A percentile compares a stretch with the other conserved stretches of the same genome.
These are phyloP conservation scores for Phytopythium chamaehyphon DNA, from an alignment of 352 stramenopile genomes.

Conservation along the genomic window DNA sequence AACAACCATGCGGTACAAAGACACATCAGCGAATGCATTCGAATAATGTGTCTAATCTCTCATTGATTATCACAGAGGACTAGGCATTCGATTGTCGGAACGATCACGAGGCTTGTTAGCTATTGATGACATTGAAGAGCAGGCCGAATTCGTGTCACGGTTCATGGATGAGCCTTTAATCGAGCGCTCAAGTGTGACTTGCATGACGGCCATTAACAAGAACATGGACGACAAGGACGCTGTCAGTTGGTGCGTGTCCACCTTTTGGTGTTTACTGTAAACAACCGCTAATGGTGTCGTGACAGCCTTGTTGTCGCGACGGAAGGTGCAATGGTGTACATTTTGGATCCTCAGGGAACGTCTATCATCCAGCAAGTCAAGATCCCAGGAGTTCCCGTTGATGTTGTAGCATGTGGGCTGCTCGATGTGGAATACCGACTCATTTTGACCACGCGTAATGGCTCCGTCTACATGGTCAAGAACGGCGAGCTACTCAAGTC, in stretches of 20 bases:
- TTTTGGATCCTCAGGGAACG: conserved; percentile 72
- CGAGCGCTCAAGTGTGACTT: conserved; percentile 77
- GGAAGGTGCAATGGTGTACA: conserved; percentile 74
- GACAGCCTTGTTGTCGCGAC: conserved; percentile 82
- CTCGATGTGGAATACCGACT: conserved; percentile 86
- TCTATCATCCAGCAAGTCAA: conserved; percentile 67
- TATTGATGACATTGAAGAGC: conserved; percentile 80
- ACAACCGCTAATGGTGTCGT: neutral
- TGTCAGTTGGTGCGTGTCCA: conserved; percentile 52
- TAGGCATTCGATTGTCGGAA: conserved; percentile 67
- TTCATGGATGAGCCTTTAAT: conserved; percentile 77
- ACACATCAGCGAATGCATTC: neutral
- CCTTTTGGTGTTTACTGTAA: conserved; percentile 2
- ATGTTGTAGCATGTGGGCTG: conserved; percentile 65
- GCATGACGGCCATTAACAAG: conserved; percentile 88
- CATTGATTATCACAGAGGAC: conserved; percentile 23
- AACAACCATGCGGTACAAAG: conserved; percentile 42
- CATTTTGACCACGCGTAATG: conserved; percentile 82
- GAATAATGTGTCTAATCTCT: neutral
- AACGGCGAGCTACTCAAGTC: conserved; percentile 85
- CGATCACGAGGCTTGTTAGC: conserved; percentile 65
- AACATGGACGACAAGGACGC: conserved; percentile 82
- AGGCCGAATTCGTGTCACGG: conserved; percentile 74
- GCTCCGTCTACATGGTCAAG: conserved; percentile 88
- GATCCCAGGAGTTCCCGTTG: conserved; percentile 65